Conservation (phyloP, 441 rosid species). For the Pelargonium citronellum region DNA sequence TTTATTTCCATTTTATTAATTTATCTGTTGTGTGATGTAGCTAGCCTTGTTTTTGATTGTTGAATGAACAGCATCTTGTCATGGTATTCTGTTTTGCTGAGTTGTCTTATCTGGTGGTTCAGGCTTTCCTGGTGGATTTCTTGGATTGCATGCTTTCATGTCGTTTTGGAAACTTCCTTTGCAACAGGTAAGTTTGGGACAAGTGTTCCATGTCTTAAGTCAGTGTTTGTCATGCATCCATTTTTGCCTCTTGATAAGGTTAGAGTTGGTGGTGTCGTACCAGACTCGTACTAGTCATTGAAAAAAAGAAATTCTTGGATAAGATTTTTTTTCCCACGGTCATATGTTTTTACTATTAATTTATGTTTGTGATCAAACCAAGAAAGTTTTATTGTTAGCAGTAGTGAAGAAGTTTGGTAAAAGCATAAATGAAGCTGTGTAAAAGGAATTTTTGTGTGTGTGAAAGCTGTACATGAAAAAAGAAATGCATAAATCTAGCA, state of each 20-base stretch:
- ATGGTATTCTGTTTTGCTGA: slow-evolving; percentile 2
- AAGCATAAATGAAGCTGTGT: too few species aligned
- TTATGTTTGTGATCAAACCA: too few species aligned
- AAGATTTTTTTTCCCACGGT: too few species aligned
- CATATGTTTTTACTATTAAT: too few species aligned
- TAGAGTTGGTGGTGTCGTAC: neutral
- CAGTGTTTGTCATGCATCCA: neutral
- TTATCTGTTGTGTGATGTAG: neutral
- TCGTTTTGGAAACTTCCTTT: slow-evolving; percentile 93
- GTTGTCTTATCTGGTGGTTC: slow-evolving; percentile 24
- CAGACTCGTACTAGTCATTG: neutral
- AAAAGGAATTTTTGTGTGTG: too few species aligned
- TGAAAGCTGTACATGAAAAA: too few species aligned
- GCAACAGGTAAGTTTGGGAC: slow-evolving; percentile 58
- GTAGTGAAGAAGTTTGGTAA: too few species aligned
- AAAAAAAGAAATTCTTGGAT: neutral
- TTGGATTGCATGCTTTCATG: slow-evolving; percentile 80
- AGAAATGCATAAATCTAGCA: too few species aligned
- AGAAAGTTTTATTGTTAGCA: too few species aligned
- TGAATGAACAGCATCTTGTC: neutral
- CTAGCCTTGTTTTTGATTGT: too few species aligned
- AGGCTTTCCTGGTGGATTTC: slow-evolving; percentile 93
- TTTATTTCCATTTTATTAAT: slow-evolving; percentile 1
- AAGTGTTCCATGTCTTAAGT: neutral
- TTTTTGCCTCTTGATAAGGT: neutral